phyloP scores from a whole-genome alignment of 371 early-diverging fungal genomes.

The Actinomortierella wolfii region DNA sequence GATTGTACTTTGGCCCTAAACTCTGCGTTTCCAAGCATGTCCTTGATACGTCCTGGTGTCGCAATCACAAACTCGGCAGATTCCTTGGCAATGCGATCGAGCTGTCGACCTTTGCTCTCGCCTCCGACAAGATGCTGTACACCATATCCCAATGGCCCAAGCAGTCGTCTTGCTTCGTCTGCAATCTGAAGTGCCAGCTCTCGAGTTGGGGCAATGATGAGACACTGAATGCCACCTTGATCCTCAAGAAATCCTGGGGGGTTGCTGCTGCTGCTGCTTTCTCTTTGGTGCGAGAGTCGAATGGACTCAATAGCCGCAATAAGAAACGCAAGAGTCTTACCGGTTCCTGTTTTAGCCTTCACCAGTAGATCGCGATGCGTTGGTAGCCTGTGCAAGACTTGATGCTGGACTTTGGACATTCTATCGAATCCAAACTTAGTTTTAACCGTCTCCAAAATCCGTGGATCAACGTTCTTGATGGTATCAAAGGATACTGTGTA shows the following conservation, averaged over 20 bases:
- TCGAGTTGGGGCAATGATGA: constrained; percentile 95
- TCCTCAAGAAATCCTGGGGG: no score
- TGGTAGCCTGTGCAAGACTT: constrained; percentile 74
- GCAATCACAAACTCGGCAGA: constrained; percentile 91
- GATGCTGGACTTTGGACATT: constrained; percentile 84
- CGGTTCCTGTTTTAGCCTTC: constrained; percentile 98
- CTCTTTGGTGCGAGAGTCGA: constrained; percentile 3
- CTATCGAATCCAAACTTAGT: constrained; percentile 65
- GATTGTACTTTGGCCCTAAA: constrained; percentile 63
- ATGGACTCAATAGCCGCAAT: constrained; percentile 83
- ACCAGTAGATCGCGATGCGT: constrained; percentile 76
- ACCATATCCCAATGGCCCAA: constrained; percentile 63
- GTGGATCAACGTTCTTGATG: constrained; percentile 20
- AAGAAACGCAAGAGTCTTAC: constrained; percentile 95
- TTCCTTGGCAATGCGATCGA: constrained; percentile 57
- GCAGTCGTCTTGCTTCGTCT: constrained; percentile 75
- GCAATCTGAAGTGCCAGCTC: constrained; percentile 96
- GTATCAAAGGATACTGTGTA: constrained; percentile 14
- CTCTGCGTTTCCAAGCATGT: constrained; percentile 74
- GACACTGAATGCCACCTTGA: constrained; percentile 32
- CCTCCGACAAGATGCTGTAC: constrained; percentile 95
- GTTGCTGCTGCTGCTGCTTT: no score
- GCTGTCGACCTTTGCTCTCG: constrained; percentile 65
- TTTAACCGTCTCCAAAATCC: constrained; percentile 21
- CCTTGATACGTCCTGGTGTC: constrained; percentile 95